Evolutionary conservation across 176 grass and related monocot genomes (phyloP).

Genomic region (Cocos nucifera): DNA sequence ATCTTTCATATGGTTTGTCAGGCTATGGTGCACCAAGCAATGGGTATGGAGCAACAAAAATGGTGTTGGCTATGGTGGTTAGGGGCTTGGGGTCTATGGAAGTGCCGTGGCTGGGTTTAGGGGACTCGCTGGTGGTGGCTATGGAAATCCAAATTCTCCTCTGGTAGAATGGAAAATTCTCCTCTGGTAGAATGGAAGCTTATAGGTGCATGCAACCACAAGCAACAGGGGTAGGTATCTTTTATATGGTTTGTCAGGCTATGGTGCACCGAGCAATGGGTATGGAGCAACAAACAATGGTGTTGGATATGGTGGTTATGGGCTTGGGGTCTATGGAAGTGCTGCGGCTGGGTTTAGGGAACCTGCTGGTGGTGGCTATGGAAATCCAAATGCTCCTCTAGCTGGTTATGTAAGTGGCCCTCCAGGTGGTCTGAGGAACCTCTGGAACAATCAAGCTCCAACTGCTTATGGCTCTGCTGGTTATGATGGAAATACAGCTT

Average conservation of each 20-base stretch:
- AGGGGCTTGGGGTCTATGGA: constrained; percentile 61
- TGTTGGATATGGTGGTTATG: constrained; percentile 67
- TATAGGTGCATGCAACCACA: constrained; percentile 59
- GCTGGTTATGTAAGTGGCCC: constrained; percentile 56
- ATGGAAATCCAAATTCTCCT: constrained; percentile 53
- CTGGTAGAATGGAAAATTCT: too few species aligned
- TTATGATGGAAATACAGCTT: constrained; percentile 53
- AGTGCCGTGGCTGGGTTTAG: constrained; percentile 46
- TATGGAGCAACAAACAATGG: constrained; percentile 59
- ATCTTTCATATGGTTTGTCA: constrained; percentile 47
- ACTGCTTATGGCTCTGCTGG: constrained; percentile 63
- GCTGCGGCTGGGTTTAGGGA: constrained; percentile 48
- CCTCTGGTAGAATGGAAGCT: constrained; percentile 48
- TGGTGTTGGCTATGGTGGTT: constrained; percentile 64
- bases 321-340: constrained; percentile 54
- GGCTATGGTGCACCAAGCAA: constrained; percentile 67
- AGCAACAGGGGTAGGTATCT: constrained; percentile 45
- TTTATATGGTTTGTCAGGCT: constrained; percentile 50
- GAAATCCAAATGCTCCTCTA: constrained; percentile 37
- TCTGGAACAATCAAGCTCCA: constrained; percentile 72
- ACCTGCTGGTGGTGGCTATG: constrained; percentile 39
- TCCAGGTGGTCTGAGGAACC: constrained; percentile 48
- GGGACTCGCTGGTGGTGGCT: constrained; percentile 36
- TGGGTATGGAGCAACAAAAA: constrained; percentile 66
- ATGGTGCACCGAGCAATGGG: constrained; percentile 65